Evolutionary conservation across 2,329 filamentous ascomycete genomes (phyloP), one percentile per base, ranked within the genome.

Genomic region (Raffaelea albimanens): DNA sequence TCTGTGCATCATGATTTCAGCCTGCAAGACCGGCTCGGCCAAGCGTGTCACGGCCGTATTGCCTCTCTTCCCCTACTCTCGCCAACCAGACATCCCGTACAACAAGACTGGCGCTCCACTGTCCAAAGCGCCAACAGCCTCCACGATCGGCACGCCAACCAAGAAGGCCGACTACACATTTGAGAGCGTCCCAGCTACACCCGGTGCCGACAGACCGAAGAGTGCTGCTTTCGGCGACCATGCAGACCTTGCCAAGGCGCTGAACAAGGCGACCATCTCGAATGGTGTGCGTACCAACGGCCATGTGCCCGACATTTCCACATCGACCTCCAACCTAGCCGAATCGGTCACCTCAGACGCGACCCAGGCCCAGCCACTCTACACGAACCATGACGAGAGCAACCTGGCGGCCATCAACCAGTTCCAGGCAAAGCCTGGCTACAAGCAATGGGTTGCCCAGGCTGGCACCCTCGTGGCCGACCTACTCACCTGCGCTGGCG

Each of bases 361-460:
- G 34, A 31, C 19, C 14, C 44, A 29, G 63, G 59, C 23, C 48
- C 55, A 50, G 42, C 58, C 51, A 55, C 61, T 50, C 57, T 79
- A 75, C 61, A 78, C 77, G 7, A 81, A 76, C 33, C 80, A 86
- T 59, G 82, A 86, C 57, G 76, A 80, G 55, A 74, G 79, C 58
- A 80, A 80, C 59, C 70, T 72, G 43, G 66, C 69, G 16, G 71
- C 76, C 46, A 65, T 77, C 52, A 73, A 72, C 49, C 74, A 73
- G 58, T 73, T 83, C 63, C 79, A 88, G 63, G 82, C 87, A 19
- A 90, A 91, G 62, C 87, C 90, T 8, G 93, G 93, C 44, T 98
- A 98, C 67, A 93, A 93, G 71, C 88, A 95, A 69, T 98, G 93
- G 93, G 91, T 98, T 53, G 93, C 93, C 20, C 93, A 97, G 69